Evolutionary conservation across 2,329 filamentous ascomycete genomes (phyloP), one percentile per base, ranked within the genome.

Genomic region (Tolypocladium pustulatum): DNA sequence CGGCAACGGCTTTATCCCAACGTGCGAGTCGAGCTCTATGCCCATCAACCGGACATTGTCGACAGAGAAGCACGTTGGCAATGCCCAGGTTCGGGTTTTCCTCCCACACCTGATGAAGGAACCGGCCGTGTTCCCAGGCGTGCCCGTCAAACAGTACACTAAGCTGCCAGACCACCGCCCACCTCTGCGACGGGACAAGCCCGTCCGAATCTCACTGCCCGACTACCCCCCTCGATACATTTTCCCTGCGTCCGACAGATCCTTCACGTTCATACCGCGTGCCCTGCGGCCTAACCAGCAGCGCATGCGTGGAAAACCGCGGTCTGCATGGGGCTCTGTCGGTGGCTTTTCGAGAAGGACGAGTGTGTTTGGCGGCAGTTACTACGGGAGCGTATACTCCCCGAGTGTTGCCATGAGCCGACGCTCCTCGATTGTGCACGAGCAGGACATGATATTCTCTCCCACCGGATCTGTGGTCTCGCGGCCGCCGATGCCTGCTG

Each of bases 221-320:
- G 81, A 88, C 34, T 82, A 89, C 62, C 78, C 85, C 15, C 89
- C 91, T 40, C 85, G 89, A 62, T 97, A 97, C 72, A 92, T 97
- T 61, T 96, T 94, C 73, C 94, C 94, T 7, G 89, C 91, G 2
- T 80, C 84, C 54, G 92, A 97, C 67, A 82, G 94, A 63, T 97
- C 94, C 0, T 99, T 99, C 72, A 96, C 97, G 67, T 99, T 99
- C 75, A 99, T 99, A 61, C 94, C 94, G 15, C 84, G 94, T 64
- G 93, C 93, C 13, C 82, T 97, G 76, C 85, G 94, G 65, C 94
- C 94, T 17, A 97, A 96, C 70, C 91, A 96, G 71, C 90, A 96
- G 76, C 89, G 95, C 58, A 68, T 69, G 59, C 69, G 72, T 54
- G 89, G 88, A 61, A 88, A 90, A 68, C 86, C 90, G 41, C 82